These are phyloP conservation scores for Neurospora discreta DNA, from an alignment of 495 filamentous ascomycete genomes.

Conservation along the genomic window DNA sequence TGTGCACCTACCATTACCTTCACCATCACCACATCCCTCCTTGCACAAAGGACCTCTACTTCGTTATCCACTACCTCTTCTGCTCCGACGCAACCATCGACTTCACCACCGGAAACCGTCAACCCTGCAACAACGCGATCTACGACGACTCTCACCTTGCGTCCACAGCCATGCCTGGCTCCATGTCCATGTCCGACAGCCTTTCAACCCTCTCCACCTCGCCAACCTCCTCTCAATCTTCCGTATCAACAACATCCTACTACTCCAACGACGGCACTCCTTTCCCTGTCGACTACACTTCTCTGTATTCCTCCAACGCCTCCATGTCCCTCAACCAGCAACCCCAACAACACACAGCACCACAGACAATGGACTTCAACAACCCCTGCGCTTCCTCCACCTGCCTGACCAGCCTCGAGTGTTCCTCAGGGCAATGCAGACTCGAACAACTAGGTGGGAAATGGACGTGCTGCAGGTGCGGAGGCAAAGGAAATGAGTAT, in stretches of 20 bases:
- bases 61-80: constrained; percentile 29
- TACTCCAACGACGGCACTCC: background rate
- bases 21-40: constrained; percentile 27
- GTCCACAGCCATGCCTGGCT: background rate
- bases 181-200: background rate
- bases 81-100: constrained; percentile 21
- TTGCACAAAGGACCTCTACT: constrained; percentile 27
- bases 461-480: constrained; percentile 35
- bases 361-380: constrained; percentile 19
- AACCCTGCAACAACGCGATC: constrained; percentile 11
- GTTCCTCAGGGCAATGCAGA: constrained; percentile 31
- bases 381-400: constrained; percentile 32
- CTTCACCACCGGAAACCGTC: constrained; percentile 4
- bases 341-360: background rate
- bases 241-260: background rate
- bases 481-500: constrained; percentile 28
- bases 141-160: constrained; percentile 13
- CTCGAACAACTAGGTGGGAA: constrained; percentile 29
- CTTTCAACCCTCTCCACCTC: background rate
- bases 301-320: background rate
- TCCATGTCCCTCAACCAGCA: background rate
- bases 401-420: constrained; percentile 31
- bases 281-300: background rate
- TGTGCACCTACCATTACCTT: constrained; percentile 13
- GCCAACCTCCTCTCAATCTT: background rate